Percentiles rank a stretch among this genome's conserved stretches.
phyloP scores from a whole-genome alignment of 106 monocot species.

The Dendrobium chrysotoxum region DNA sequence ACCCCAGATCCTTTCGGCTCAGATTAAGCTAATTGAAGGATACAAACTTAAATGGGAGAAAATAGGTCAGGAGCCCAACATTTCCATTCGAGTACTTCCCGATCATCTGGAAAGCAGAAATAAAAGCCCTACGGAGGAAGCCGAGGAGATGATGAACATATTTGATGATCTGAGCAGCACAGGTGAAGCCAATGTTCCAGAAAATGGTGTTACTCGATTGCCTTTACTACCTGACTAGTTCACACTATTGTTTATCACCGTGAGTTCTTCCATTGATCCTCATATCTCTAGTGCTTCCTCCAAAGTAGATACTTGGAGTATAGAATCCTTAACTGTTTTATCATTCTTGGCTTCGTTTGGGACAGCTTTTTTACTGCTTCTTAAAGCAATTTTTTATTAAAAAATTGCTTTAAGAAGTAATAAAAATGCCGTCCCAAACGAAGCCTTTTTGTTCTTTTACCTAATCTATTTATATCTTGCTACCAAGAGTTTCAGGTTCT shows the following conservation, averaged over 20 bases:
- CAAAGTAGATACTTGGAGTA: neutral
- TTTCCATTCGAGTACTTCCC: constrained; percentile 58
- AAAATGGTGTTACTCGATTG: constrained; percentile 19
- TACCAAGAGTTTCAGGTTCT: neutral
- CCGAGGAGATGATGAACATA: neutral
- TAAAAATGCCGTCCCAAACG: too few species aligned
- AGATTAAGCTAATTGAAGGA: constrained; percentile 47
- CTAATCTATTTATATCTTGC: too few species aligned
- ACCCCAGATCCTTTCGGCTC: constrained; percentile 34
- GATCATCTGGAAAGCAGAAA: constrained; percentile 11
- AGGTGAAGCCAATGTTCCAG: constrained; percentile 5
- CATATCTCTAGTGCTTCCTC: neutral
- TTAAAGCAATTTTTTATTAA: too few species aligned
- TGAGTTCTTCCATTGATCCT: neutral
- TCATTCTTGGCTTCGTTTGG: too few species aligned
- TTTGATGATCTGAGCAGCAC: constrained; percentile 1
- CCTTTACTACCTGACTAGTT: constrained; percentile 29
- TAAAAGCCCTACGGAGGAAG: neutral
- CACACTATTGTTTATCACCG: neutral
- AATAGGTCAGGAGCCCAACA: constrained; percentile 35
- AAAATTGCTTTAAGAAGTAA: too few species aligned
- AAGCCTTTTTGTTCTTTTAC: neutral
- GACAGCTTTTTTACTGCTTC: too few species aligned
- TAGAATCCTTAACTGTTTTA: neutral
- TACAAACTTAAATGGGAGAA: constrained; percentile 65